Base-by-base conservation (phyloP, 257 asterid genomes). In the Apocynum venetum region DNA sequence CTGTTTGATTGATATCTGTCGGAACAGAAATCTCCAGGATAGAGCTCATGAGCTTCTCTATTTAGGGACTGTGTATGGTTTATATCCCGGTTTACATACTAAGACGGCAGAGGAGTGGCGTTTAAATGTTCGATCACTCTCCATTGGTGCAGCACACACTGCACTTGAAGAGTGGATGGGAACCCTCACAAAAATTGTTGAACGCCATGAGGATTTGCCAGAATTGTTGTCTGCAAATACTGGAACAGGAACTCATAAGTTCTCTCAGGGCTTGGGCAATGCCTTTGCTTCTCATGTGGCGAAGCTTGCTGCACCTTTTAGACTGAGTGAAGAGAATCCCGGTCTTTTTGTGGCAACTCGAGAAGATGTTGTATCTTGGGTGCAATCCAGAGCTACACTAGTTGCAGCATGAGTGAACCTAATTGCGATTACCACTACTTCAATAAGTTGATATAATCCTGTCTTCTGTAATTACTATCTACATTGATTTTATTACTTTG, bases 131-230 rank as follows among this genome's bases (percentile, higher is more conserved):
- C 84, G 97, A 52, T 91, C 99, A 0, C 80, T 96, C 1, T 96
- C 98, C 0, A 89, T 93, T 35, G 98, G 98, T 36, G 99, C 99
- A 8, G 97, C 99, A 17, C 88, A 84, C 10, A 91, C 98, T 15
- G 98, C 98, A 5, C 84, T 96, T 13, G 98, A 96, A 80, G 99
- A 93, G 75, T 96, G 99, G 98, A 86, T 91, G 97, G 77, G 81
- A 15, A 86, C 90, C 17, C 51, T 96, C n/a, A 90, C 89, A 7
- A 90, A 81, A 73, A 89, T 86, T 0, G 91, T 93, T 49, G 85
- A 80, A 63, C 88, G 91, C 2, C 80, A 84, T 20, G 98, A 90
- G 81, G 78, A 74, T 1, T 82, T 95, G 87, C 98, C 99, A 0
- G 93, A 90, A 3, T 38, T 93, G 79, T 85, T 93, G 59, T 85